Base-by-base conservation (phyloP, 768 basidiomycete species). In the Exidia glandulosa region DNA sequence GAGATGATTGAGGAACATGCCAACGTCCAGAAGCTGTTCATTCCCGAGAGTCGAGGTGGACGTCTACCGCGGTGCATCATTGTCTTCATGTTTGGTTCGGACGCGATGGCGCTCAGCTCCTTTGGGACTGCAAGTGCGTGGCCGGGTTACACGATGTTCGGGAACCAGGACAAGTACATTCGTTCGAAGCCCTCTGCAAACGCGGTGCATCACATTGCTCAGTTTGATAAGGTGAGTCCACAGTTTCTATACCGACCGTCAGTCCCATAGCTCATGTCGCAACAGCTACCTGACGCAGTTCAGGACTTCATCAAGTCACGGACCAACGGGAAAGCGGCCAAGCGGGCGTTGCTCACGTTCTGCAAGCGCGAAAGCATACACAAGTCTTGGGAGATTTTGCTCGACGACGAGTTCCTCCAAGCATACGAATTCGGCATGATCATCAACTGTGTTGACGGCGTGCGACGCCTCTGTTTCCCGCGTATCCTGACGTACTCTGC, bases 401-500 rank as follows among this genome's bases (percentile, higher is more conserved):
- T 55, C 3, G 52, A 55, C 23, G 23, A 55, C 52, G 52, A 55
- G 29, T 55, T 55, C 19, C 14, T 55, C 29, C 5, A 30, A 3
- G 52, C 29, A 3, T 55, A 55, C 32, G 19, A 55, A 27, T 30
- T 13, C 16, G 52, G 52, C 23, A 30, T 30, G 52, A 33, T 33
- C 10, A 27, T 55, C 25, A 25, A 30, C 5, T 55, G 52, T 27
- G 52, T 30, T 13, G 52, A 55, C 29, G 52, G 52, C 29, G 19
- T 55, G 6, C 52, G 32, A 4, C 3, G 52, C n/a, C 29, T 30
- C 29, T 33, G 29, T 33, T 74, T 66, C 34, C 68, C 69, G 2
- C 61, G 64, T 0, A 65, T 74, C 0, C 68, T 75, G 27, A 71
- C 71, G 1, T 74, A 74, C 45, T 68, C 68, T 3, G 71, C 71